Evolutionary conservation across 2,329 filamentous ascomycete genomes (phyloP).

Genomic region (Tothia fuscella): DNA sequence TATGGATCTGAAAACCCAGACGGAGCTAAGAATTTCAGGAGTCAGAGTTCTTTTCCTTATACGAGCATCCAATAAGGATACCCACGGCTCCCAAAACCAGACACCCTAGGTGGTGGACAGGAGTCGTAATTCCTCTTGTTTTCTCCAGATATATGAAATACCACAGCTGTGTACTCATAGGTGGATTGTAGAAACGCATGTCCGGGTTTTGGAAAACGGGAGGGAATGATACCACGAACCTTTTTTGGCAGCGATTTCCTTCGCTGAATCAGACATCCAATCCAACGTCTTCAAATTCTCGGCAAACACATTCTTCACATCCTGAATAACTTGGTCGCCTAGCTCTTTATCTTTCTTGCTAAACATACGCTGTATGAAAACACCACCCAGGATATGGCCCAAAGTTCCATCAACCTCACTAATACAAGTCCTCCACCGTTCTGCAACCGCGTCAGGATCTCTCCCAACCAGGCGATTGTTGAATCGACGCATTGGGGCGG

Average conservation of each 20-base stretch:
- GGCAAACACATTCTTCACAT: constrained; percentile 56
- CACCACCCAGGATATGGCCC: constrained; percentile 57
- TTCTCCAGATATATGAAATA: too few species aligned
- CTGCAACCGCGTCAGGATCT: constrained; percentile 48
- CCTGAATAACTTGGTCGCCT: constrained; percentile 56
- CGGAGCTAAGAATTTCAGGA: background rate
- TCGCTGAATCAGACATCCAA: constrained; percentile 54
- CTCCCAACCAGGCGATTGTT: constrained; percentile 40
- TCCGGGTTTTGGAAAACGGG: too few species aligned
- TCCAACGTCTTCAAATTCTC: constrained; percentile 44
- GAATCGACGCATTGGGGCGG: constrained; percentile 43
- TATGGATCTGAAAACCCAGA: too few species aligned
- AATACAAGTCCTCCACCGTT: constrained; percentile 56
- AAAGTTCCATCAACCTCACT: constrained; percentile 44
- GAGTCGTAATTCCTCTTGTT: too few species aligned
- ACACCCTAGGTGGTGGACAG: too few species aligned
- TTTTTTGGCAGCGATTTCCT: constrained; percentile 22
- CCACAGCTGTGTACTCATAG: too few species aligned
- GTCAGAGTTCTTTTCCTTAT: too few species aligned
- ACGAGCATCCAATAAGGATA: too few species aligned
- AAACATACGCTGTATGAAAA: constrained; percentile 58
- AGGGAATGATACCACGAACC: too few species aligned
- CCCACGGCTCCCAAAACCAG: too few species aligned
- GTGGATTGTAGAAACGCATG: too few species aligned
- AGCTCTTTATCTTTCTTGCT: constrained; percentile 52